Percentiles rank a stretch among this genome's conserved stretches.
Evolutionary conservation across 1,139 yeast species (phyloP).

Genomic region (Chernovozyma aurita): DNA sequence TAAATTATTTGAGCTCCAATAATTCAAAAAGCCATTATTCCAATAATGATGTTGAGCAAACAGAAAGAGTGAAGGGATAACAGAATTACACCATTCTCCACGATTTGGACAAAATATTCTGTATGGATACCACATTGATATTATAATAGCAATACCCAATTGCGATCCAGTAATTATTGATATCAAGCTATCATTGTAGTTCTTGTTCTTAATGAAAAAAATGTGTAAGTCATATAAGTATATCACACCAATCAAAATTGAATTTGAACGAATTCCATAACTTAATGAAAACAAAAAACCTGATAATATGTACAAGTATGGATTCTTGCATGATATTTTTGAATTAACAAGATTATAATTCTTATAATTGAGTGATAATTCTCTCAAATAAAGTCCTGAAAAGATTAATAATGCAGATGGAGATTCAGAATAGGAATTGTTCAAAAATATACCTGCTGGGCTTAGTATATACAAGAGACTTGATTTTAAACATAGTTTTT

Average conservation of each 20-base stretch:
- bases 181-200: conserved; percentile 14
- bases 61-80: conserved; percentile 60
- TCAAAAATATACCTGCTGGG: conserved; percentile 79
- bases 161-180: conserved; percentile 53
- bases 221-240: conserved; percentile 55
- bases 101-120: conserved; percentile 56
- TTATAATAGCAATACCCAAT: conserved; percentile 43
- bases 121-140: conserved; percentile 53
- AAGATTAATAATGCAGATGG: conserved; percentile 63
- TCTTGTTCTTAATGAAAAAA: conserved; percentile 14
- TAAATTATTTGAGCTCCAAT: conserved; percentile 77
- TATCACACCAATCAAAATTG: conserved; percentile 65
- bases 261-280: conserved; percentile 69
- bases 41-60: conserved; percentile 81
- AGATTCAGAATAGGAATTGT: conserved; percentile 77
- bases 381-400: conserved; percentile 53
- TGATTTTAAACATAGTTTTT: conserved; percentile 27
- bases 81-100: conserved; percentile 69
- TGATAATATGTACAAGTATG: conserved; percentile 40
- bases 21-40: conserved; percentile 74
- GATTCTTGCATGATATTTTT: conserved; percentile 10
- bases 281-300: conserved; percentile 58
- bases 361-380: conserved; percentile 25
- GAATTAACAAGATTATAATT: conserved; percentile 13
- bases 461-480: conserved; percentile 53